Evolutionary conservation across 148 eudicot genomes (phyloP).

Genomic region (Pharnaceum exiguum): DNA sequence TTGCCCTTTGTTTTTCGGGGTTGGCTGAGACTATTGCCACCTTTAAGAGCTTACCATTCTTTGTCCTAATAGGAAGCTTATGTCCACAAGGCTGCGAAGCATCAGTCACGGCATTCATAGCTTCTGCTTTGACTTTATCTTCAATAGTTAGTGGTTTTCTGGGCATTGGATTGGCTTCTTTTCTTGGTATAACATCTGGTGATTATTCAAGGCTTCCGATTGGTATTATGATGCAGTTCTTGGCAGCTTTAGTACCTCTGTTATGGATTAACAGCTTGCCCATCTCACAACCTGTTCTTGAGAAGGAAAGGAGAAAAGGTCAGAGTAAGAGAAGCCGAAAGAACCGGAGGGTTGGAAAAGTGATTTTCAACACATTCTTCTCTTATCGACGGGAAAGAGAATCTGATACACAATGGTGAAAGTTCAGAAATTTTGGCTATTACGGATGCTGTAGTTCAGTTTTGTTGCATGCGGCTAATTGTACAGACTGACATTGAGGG

Average conservation of each 20-base stretch:
- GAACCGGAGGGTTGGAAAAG: conserved; percentile 52
- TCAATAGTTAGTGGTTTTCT: conserved; percentile 69
- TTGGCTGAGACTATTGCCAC: conserved; percentile 69
- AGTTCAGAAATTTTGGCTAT: background rate
- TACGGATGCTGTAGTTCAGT: too few relatives aligned
- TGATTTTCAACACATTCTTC: conserved; percentile 31
- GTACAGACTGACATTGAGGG: too few relatives aligned
- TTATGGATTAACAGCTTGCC: conserved; percentile 54
- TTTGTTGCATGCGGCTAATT: too few relatives aligned
- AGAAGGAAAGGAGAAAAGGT: conserved; percentile 42
- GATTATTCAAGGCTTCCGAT: conserved; percentile 57
- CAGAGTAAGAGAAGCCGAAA: conserved; percentile 45
- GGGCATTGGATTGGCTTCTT: conserved; percentile 70
- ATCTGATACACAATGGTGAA: conserved; percentile 33
- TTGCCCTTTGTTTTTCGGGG: conserved; percentile 73
- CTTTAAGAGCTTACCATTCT: conserved; percentile 76
- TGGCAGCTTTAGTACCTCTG: conserved; percentile 72
- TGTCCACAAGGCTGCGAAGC: conserved; percentile 92
- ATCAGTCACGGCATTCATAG: conserved; percentile 76
- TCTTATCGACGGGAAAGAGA: conserved; percentile 49
- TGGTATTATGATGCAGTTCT: conserved; percentile 61
- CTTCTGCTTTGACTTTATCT: conserved; percentile 73
- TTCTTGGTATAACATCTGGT: conserved; percentile 58
- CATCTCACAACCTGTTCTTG: conserved; percentile 20
- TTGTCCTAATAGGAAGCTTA: conserved; percentile 74